Conservation (phyloP, 768 basidiomycete species). For the Russula foetens region DNA sequence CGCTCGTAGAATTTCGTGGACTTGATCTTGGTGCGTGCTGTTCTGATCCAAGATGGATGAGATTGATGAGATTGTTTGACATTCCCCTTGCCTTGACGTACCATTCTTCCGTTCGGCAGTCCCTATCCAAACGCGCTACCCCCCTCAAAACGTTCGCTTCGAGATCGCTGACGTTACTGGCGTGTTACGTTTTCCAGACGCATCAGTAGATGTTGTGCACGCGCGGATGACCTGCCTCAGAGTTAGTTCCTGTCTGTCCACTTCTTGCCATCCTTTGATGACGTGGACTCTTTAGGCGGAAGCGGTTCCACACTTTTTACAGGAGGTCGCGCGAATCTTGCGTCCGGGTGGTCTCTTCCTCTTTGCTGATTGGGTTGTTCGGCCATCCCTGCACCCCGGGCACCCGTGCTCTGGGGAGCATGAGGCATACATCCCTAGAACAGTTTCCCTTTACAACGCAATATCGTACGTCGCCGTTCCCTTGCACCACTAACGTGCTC, state of each 20-base stretch:
- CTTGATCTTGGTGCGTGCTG: constrained; percentile 62
- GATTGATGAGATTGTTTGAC: not conserved
- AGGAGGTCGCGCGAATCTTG: constrained; percentile 55
- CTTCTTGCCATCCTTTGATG: not conserved
- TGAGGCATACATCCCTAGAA: constrained; percentile 3
- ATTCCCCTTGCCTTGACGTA: not conserved
- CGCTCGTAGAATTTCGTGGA: constrained; percentile 56
- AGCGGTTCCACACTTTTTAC: constrained; percentile 44
- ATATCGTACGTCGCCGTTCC: constrained; percentile 1
- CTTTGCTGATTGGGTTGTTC: constrained; percentile 51
- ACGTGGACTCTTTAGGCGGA: constrained; percentile 37
- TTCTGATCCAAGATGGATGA: not conserved
- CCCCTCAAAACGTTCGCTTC: constrained; percentile 52
- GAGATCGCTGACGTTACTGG: constrained; percentile 53
- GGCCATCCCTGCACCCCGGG: constrained; percentile 24
- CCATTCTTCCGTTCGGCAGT: constrained; percentile 33
- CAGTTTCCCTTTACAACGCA: constrained; percentile 3
- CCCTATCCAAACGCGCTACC: constrained; percentile 61
- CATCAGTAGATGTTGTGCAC: constrained; percentile 60
- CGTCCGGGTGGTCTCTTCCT: constrained; percentile 65
- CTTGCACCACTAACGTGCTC: not conserved
- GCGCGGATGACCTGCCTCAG: constrained; percentile 52
- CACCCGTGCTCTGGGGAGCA: constrained; percentile 3
- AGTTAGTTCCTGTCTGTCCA: constrained; percentile 33
- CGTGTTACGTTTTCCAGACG: constrained; percentile 42